Conservation (phyloP, 1,284 basidiomycete genomes). For the Boletus subluridellus region DNA sequence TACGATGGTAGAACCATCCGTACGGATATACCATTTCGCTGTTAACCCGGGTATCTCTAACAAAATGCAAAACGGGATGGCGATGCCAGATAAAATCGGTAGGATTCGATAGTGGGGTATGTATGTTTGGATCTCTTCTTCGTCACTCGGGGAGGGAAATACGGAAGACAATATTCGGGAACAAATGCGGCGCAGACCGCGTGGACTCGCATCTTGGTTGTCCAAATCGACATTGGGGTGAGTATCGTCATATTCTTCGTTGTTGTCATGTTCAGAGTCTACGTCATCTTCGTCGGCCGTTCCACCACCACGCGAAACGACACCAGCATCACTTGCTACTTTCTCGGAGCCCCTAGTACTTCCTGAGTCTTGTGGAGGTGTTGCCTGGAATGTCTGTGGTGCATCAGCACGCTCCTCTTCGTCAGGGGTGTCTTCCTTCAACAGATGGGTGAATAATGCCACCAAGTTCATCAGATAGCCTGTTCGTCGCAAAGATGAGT, state of each 20-base stretch:
- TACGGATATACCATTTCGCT: slow-evolving; percentile 64
- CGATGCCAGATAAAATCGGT: slow-evolving; percentile 66
- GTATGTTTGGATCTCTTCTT: slow-evolving; percentile 28
- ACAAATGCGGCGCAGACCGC: background rate
- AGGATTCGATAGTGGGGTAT: slow-evolving; percentile 50
- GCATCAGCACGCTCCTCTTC: slow-evolving; percentile 11
- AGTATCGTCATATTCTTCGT: slow-evolving; percentile 3
- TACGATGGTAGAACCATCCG: slow-evolving; percentile 44
- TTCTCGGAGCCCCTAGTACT: slow-evolving; percentile 2
- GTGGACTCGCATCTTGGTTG: background rate
- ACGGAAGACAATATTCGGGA: slow-evolving; percentile 14
- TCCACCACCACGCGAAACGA: background rate
- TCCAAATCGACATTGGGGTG: background rate
- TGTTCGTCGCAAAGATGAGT: background rate
- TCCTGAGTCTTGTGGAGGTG: background rate
- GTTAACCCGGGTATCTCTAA: slow-evolving; percentile 78
- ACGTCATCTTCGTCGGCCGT: background rate
- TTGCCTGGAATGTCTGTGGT: background rate
- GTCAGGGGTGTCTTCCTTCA: slow-evolving; percentile 15
- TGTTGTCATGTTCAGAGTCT: slow-evolving; percentile 10
- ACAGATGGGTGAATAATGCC: background rate
- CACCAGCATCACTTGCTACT: background rate
- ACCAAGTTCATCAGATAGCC: slow-evolving; percentile 18
- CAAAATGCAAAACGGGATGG: slow-evolving; percentile 75
- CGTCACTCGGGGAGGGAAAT: slow-evolving; percentile 22